phyloP scores from a whole-genome alignment of 805 yeast genomes.

The Maudiozyma saulgeensis region DNA sequence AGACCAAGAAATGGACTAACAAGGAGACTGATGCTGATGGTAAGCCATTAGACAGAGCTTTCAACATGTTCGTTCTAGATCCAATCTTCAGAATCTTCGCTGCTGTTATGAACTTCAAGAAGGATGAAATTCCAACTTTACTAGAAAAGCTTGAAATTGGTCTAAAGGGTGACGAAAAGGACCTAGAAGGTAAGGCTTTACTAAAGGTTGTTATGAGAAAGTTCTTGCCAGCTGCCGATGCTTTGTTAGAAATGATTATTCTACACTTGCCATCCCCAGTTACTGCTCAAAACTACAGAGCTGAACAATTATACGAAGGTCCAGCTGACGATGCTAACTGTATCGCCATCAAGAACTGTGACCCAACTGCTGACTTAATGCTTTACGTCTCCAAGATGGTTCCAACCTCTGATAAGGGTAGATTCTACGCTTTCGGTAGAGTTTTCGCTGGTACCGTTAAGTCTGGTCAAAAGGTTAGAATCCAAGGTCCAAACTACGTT shows the following conservation, averaged over 20 bases:
- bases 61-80: constrained; percentile 98
- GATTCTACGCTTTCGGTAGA: constrained; percentile 99
- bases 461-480: constrained; percentile 98
- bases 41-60: constrained; percentile 93
- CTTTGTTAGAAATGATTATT: constrained; percentile 96
- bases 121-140: constrained; percentile 87
- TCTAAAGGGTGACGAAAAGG: constrained; percentile 96
- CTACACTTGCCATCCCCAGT: constrained; percentile 98
- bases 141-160: constrained; percentile 87
- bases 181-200: constrained; percentile 96
- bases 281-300: constrained; percentile 98
- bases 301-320: constrained; percentile 98
- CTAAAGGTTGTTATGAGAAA: constrained; percentile 98
- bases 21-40: constrained; percentile 94
- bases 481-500: constrained; percentile 98
- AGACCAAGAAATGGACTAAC: constrained; percentile 99
- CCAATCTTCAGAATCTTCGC: constrained; percentile 97
- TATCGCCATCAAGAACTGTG: constrained; percentile 94
- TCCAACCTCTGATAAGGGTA: constrained; percentile 99
- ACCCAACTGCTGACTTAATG: constrained; percentile 96
- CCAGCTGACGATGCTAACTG: constrained; percentile 88
- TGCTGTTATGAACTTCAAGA: constrained; percentile 98
- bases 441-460: constrained; percentile 99
- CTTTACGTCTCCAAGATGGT: constrained; percentile 99
- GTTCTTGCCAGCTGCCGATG: constrained; percentile 99